Evolutionary conservation across 2,329 filamentous ascomycete genomes (phyloP).

Genomic region (Aurifilum marmelostoma): DNA sequence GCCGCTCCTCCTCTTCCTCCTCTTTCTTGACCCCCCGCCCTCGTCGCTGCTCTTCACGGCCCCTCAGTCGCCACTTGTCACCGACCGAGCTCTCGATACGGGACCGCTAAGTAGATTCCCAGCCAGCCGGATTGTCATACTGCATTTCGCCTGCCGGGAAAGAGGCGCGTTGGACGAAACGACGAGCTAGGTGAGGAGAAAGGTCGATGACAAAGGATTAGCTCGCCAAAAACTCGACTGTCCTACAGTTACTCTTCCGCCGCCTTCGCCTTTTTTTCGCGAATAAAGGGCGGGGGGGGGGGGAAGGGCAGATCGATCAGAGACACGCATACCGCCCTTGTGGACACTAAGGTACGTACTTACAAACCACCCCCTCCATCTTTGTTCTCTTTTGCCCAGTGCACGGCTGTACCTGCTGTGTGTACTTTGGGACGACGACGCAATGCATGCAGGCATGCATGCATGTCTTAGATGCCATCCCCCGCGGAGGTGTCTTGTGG

Average conservation of each 20-base stretch:
- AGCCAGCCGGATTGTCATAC: not conserved
- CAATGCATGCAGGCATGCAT: not conserved
- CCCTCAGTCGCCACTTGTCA: not conserved
- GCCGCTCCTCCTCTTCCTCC: not conserved
- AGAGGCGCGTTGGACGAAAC: not conserved
- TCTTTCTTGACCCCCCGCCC: not conserved
- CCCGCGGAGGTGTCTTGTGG: not conserved
- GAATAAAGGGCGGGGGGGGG: no score
- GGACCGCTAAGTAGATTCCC: not conserved
- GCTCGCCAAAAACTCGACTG: not conserved
- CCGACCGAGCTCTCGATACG: not conserved
- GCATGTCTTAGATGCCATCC: conserved; percentile 12
- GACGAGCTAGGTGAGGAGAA: not conserved
- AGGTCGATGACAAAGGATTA: not conserved
- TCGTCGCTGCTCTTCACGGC: not conserved
- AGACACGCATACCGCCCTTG: conserved; percentile 12
- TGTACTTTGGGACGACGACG: conserved; percentile 1
- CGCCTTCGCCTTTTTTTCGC: not conserved
- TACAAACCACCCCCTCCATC: not conserved
- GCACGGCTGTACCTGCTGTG: conserved; percentile 3
- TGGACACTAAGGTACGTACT: not conserved
- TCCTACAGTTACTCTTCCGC: not conserved
- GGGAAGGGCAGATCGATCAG: conserved; percentile 9
- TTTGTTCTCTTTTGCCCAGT: not conserved
- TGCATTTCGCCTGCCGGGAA: not conserved